Conservation (phyloP, 805 yeast genomes). For the Lipomyces starkeyi region DNA sequence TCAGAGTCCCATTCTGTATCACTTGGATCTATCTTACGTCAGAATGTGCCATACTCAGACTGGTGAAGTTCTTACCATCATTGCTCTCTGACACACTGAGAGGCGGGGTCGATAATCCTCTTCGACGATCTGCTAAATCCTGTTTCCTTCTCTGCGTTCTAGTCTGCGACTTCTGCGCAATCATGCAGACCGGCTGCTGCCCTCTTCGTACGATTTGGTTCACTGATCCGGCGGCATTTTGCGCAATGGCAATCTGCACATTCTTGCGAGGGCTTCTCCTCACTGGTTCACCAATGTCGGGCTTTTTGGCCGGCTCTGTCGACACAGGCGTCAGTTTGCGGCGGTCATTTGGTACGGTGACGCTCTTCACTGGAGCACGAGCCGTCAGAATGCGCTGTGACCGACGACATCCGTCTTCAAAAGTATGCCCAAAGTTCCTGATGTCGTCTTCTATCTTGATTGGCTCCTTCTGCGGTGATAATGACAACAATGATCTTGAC, state of each 20-base stretch:
- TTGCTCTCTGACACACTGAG: slow-evolving; percentile 12
- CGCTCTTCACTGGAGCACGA: slow-evolving; percentile 13
- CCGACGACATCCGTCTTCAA: slow-evolving; percentile 14
- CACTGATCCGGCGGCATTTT: background rate
- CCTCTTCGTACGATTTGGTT: background rate
- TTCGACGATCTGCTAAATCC: background rate
- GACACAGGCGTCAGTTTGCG: background rate
- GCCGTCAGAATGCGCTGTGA: slow-evolving; percentile 7
- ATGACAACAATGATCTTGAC: no score
- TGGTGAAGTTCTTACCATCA: slow-evolving; percentile 6
- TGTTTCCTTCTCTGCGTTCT: background rate
- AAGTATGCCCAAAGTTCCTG: background rate
- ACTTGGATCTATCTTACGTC: background rate
- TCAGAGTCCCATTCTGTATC: slow-evolving; percentile 9
- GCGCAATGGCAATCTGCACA: background rate
- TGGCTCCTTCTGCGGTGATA: background rate
- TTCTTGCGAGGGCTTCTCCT: slow-evolving; percentile 2
- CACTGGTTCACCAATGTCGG: background rate
- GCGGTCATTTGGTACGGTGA: background rate
- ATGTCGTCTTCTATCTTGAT: background rate
- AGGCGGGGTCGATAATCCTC: slow-evolving; percentile 22
- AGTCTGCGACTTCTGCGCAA: background rate
- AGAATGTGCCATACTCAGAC: background rate
- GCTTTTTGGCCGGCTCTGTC: background rate
- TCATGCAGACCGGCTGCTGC: background rate